Base-by-base conservation (phyloP, 257 asterid species). In the Fraxinus excelsior region DNA sequence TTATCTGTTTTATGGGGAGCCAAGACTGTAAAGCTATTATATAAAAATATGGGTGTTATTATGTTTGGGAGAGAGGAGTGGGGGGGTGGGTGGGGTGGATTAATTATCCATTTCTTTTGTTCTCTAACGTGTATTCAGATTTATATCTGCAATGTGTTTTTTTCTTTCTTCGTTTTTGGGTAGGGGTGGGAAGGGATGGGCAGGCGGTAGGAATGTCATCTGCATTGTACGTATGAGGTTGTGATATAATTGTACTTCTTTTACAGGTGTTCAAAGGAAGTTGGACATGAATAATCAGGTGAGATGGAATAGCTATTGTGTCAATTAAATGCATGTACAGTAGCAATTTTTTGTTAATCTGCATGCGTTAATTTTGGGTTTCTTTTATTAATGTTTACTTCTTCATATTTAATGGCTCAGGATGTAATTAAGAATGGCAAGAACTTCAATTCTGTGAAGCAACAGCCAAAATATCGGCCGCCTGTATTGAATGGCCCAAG, bases 221-320 rank as follows among this genome's bases (percentile, higher is more conserved):
- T 34, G 38, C 38, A 34, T 34, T 34, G 38, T 51, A 51, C 5
- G 2, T 58, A 76, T 68, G 71, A 19, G 53, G 38, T 64, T 16
- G 71, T 83, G 37, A 83, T 78, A 70, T 79, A 8, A 29, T 79
- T 37, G 28, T 74, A 26, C 79, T 74, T 56, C 21, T 38, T 72
- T 62, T 32, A 26, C 83, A 91, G 98, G 92, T 62, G 95, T 90
- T 44, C 97, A 91, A 82, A 90, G 97, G 84, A 94, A 88, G 93
- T 80, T 91, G 92, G 92, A 91, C 85, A 58, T 86, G 88, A 89
- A 82, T 85, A 78, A 83, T 81, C 90, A 87, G 88, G 98, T 87
- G 35, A 53, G 83, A 32, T 70, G 32, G 42, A 69, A 71, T 14
- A 28, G 26, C 65, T 74, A 51, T 10, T 67, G 26, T 35, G 46